Conservation (phyloP, 345 rosid species). For the sweet orange (Citrus sinensis) region DNA sequence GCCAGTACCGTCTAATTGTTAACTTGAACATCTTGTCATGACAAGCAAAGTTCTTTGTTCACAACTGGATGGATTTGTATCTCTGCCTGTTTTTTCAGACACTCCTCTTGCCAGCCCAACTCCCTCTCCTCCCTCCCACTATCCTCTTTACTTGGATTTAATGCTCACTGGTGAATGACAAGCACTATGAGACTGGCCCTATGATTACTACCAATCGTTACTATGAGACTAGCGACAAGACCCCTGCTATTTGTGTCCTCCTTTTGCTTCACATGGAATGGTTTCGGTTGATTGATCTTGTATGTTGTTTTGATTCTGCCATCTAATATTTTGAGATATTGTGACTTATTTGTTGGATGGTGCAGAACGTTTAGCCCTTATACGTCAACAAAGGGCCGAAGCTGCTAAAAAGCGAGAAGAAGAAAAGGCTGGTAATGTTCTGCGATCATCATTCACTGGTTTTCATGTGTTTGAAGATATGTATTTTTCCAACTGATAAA, state of each 20-base stretch:
- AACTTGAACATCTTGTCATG: background rate
- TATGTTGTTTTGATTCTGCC: background rate
- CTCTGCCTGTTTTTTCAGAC: background rate
- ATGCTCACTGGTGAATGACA: background rate
- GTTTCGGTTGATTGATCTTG: background rate
- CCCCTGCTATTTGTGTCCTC: background rate
- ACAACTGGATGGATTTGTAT: background rate
- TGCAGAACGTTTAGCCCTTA: slow-evolving; percentile 58
- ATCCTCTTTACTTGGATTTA: background rate
- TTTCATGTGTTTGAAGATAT: background rate
- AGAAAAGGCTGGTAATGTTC: slow-evolving; percentile 56
- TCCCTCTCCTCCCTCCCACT: background rate
- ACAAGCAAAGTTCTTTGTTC: background rate
- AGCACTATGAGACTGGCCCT: background rate
- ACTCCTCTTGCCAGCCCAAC: background rate
- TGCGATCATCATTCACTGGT: background rate
- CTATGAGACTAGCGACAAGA: background rate
- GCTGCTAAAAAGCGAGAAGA: slow-evolving; percentile 72
- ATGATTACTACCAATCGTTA: background rate
- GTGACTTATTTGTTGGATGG: background rate
- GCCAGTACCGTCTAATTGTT: background rate
- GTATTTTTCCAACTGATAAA: background rate
- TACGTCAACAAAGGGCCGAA: slow-evolving; percentile 67
- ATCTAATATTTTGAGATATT: background rate
- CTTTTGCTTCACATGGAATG: background rate